phyloP scores from a whole-genome alignment of 768 basidiomycete species.

The Lyophyllum semitale region DNA sequence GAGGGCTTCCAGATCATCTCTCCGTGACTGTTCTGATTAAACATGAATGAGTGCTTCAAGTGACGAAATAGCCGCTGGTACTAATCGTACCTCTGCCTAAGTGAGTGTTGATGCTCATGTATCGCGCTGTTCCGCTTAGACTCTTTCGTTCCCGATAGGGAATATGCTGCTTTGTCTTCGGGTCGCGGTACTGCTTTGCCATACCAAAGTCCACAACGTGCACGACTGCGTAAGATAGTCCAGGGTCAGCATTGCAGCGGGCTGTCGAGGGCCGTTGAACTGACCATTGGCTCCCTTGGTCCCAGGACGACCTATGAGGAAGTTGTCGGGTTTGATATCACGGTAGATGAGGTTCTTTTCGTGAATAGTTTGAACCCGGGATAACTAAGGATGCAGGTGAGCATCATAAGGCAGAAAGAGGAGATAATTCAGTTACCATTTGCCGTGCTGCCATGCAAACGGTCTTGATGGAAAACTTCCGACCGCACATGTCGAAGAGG shows the following conservation, averaged over 20 bases:
- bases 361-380: constrained; percentile 96
- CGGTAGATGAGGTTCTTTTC: constrained; percentile 99
- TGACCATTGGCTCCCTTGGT: constrained; percentile 87
- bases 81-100: constrained; percentile 79
- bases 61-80: constrained; percentile 2
- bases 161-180: constrained; percentile 99
- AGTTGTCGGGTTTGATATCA: constrained; percentile 99
- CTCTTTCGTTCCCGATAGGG: constrained; percentile 98
- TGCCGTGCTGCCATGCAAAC: constrained; percentile 99
- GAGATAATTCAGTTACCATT: constrained; percentile 59
- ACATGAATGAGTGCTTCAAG: constrained; percentile 6
- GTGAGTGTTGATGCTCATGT: constrained; percentile 99
- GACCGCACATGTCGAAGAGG: constrained; percentile 97
- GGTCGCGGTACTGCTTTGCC: constrained; percentile 99
- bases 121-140: constrained; percentile 94
- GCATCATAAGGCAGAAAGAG: constrained; percentile 4
- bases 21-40: constrained; percentile 76
- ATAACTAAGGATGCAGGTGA: constrained; percentile 54
- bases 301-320: constrained; percentile 91
- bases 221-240: constrained; percentile 53
- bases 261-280: constrained; percentile 19
- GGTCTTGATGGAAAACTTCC: constrained; percentile 97
- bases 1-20: constrained; percentile 98
- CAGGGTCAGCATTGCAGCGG: constrained; percentile 9
- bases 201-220: constrained; percentile 99